Evolutionary conservation across 2,329 filamentous ascomycete genomes (phyloP).

Genomic region (Emmonsiellopsis sp.): DNA sequence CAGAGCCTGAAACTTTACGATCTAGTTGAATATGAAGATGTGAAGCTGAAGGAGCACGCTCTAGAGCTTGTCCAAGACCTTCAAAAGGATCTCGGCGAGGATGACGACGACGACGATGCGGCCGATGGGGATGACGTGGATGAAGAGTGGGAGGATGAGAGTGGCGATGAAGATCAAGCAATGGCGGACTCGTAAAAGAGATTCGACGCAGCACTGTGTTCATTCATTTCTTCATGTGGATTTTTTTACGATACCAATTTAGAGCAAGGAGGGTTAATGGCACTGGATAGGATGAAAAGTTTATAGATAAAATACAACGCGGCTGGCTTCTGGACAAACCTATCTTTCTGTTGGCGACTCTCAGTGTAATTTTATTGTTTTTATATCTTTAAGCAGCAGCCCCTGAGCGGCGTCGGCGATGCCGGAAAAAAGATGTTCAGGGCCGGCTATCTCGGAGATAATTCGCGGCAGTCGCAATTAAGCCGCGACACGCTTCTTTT

Average conservation of each 20-base stretch:
- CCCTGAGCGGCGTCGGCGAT: too few relatives aligned
- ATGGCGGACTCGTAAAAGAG: slow-evolving; percentile 44
- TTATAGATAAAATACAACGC: background rate
- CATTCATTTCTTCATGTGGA: slow-evolving; percentile 1
- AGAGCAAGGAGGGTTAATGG: background rate
- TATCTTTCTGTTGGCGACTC: too few relatives aligned
- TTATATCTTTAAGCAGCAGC: too few relatives aligned
- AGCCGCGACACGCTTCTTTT: background rate
- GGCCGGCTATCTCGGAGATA: background rate
- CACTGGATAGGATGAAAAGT: background rate
- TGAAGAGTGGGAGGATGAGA: slow-evolving; percentile 44
- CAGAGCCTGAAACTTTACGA: slow-evolving; percentile 74
- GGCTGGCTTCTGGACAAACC: background rate
- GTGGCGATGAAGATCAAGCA: slow-evolving; percentile 41
- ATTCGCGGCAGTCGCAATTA: background rate
- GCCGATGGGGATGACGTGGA: slow-evolving; percentile 45
- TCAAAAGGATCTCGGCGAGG: slow-evolving; percentile 54
- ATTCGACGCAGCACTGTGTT: slow-evolving; percentile 16
- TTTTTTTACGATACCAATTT: slow-evolving; percentile 24
- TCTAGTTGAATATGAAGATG: slow-evolving; percentile 63
- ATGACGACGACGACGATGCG: slow-evolving; percentile 47
- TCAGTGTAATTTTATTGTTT: too few relatives aligned
- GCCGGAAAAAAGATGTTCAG: too few relatives aligned
- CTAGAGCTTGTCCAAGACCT: slow-evolving; percentile 43
- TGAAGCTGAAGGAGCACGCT: slow-evolving; percentile 36